Conservation (phyloP, 192 early-diverging fungal genomes). For the Linnemannia schmuckeri region DNA sequence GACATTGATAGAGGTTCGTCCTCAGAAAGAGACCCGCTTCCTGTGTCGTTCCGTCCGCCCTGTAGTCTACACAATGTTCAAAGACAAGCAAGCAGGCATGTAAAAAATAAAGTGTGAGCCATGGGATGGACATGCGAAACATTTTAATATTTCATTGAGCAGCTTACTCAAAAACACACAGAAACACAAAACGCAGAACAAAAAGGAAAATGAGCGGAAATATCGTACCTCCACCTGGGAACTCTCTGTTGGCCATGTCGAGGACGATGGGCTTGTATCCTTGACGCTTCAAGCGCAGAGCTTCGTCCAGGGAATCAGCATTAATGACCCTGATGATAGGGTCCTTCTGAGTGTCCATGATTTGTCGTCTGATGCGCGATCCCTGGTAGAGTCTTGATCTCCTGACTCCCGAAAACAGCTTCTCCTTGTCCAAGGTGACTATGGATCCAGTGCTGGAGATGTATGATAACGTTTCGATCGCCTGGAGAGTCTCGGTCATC, state of each 20-base stretch:
- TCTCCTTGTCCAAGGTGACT: constrained; percentile 35
- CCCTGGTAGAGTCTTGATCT: constrained; percentile 45
- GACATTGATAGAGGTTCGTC: constrained; percentile 59
- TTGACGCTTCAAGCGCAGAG: constrained; percentile 42
- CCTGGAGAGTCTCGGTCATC: constrained; percentile 49
- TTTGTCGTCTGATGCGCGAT: constrained; percentile 42
- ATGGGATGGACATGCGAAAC: neutral
- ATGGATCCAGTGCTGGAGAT: constrained; percentile 23
- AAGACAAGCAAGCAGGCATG: neutral
- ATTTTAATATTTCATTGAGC: constrained; percentile 7
- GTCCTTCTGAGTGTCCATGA: constrained; percentile 49
- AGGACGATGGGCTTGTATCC: constrained; percentile 59
- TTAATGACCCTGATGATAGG: constrained; percentile 49
- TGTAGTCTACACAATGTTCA: constrained; percentile 34
- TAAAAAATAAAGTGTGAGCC: neutral
- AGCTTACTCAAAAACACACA: neutral
- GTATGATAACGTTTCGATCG: constrained; percentile 38
- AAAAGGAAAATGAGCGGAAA: neutral
- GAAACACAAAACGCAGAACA: neutral
- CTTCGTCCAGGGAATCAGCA: constrained; percentile 55
- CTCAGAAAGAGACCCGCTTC: constrained; percentile 60
- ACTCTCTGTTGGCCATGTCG: constrained; percentile 58
- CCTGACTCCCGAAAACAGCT: constrained; percentile 48
- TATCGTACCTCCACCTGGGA: constrained; percentile 56
- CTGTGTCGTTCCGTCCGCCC: constrained; percentile 51